These are phyloP conservation scores for Coemansia sp. DNA, from an alignment of 192 early-diverging fungal genomes.

Conservation along the genomic window DNA sequence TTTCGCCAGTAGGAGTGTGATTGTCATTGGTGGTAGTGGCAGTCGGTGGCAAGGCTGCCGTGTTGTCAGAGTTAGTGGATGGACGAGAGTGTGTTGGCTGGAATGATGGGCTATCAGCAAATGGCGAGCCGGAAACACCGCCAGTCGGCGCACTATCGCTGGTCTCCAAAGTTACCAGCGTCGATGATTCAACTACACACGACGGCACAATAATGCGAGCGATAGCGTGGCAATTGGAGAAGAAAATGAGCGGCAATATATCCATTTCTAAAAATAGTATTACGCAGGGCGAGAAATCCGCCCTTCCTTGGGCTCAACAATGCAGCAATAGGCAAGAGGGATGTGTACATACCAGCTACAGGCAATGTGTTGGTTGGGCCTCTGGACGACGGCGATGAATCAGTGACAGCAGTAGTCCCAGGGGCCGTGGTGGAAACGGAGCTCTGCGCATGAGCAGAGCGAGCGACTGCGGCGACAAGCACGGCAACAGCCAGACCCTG, in stretches of 20 bases:
- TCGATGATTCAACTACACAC: slow-evolving; percentile 1
- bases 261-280: too few species aligned
- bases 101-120: neutral
- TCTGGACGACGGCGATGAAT: too few species aligned
- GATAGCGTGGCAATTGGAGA: neutral
- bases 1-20: neutral
- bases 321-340: too few species aligned
- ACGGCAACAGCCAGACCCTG: neutral
- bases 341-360: neutral
- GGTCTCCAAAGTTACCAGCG: neutral
- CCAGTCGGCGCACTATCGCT: neutral
- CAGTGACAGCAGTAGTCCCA: neutral
- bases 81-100: neutral
- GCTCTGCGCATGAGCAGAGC: neutral
- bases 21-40: neutral
- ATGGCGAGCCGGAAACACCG: neutral
- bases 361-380: neutral
- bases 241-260: neutral
- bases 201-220: neutral
- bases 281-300: too few species aligned
- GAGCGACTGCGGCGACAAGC: slow-evolving; percentile 1
- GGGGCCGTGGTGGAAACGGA: neutral
- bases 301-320: too few species aligned
- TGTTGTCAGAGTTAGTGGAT: neutral
- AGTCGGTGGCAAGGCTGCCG: neutral